A percentile compares a stretch with the other conserved stretches of the same genome.
These are phyloP conservation scores for Cenchrus fungigraminus DNA, from an alignment of 176 grass and related monocot species.

Conservation along the genomic window DNA sequence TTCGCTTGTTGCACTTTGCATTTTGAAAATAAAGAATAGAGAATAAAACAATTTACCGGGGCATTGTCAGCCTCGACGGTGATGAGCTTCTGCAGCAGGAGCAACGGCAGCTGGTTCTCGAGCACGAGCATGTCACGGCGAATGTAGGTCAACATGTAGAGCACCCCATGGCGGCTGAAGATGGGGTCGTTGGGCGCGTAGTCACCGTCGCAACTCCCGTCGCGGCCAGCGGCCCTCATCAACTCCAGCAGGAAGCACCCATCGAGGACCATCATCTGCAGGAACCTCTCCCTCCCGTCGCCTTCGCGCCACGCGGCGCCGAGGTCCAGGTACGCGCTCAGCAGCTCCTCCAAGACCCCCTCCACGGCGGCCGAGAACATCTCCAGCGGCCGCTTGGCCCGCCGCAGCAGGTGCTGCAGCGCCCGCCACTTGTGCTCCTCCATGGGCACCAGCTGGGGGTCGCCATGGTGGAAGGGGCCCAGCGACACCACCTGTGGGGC, in stretches of 20 bases:
- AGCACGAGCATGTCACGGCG: slow-evolving; percentile 69
- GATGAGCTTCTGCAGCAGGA: slow-evolving; percentile 47
- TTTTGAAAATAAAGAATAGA: no score
- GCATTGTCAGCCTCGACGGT: slow-evolving; percentile 16
- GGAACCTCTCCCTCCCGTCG: slow-evolving; percentile 37
- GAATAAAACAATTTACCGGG: background rate
- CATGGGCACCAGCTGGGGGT: slow-evolving; percentile 49
- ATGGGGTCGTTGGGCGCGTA: slow-evolving; percentile 71
- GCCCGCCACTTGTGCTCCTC: slow-evolving; percentile 79
- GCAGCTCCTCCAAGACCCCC: slow-evolving; percentile 17
- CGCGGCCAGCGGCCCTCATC: slow-evolving; percentile 25
- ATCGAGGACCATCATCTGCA: slow-evolving; percentile 61
- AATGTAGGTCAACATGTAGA: slow-evolving; percentile 62
- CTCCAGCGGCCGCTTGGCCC: background rate
- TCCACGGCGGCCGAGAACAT: slow-evolving; percentile 30
- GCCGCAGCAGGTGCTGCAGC: slow-evolving; percentile 54
- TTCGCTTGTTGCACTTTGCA: no score
- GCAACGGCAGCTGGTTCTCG: slow-evolving; percentile 75
- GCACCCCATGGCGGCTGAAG: slow-evolving; percentile 62
- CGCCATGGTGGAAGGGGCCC: slow-evolving; percentile 68
- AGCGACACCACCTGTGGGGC: slow-evolving; percentile 71
- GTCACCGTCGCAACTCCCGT: background rate
- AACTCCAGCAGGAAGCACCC: slow-evolving; percentile 81
- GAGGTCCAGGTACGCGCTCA: slow-evolving; percentile 49
- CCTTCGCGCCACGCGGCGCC: slow-evolving; percentile 34